phyloP scores from a whole-genome alignment of 108 stramenopile genomes.

The Skeletonema potamos region DNA sequence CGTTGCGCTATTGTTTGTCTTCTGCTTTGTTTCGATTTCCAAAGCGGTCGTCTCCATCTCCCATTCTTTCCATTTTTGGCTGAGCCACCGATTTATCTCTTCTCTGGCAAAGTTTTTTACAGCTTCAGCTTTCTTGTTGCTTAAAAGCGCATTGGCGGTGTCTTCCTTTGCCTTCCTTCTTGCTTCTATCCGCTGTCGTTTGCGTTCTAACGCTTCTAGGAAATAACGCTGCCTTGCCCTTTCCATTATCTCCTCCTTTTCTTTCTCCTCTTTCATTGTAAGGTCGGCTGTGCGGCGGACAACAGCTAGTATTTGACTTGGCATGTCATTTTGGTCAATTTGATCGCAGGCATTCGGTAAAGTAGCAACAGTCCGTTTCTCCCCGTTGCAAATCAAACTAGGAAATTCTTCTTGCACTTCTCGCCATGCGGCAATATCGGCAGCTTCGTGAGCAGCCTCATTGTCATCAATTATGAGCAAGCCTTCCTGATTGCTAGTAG shows the following conservation, averaged over 20 bases:
- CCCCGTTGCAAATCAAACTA: constrained; percentile 7
- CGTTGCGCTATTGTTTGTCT: not conserved
- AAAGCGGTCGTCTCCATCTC: not conserved
- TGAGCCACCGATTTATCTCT: constrained; percentile 34
- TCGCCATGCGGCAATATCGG: constrained; percentile 43
- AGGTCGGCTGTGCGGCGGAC: constrained; percentile 20
- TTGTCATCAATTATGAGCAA: constrained; percentile 61
- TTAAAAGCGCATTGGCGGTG: not conserved
- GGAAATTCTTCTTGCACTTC: constrained; percentile 56
- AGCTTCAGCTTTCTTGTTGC: constrained; percentile 12
- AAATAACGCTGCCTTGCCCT: constrained; percentile 14
- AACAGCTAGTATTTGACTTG: constrained; percentile 16
- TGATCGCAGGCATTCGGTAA: not conserved
- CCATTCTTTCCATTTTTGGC: not conserved
- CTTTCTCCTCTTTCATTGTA: constrained; percentile 20
- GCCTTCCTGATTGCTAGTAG: constrained; percentile 21
- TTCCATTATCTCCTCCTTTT: not conserved
- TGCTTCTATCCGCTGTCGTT: constrained; percentile 16
- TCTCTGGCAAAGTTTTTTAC: constrained; percentile 14
- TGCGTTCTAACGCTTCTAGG: constrained; percentile 23
- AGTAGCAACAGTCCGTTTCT: not conserved
- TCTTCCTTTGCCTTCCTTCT: constrained; percentile 13
- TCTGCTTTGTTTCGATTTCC: not conserved
- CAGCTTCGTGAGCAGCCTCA: constrained; percentile 40
- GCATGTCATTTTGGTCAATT: constrained; percentile 12